Evolutionary conservation across 495 filamentous ascomycete genomes (phyloP), one percentile per base, ranked within the genome.

Genomic region (Tuber calosporum): DNA sequence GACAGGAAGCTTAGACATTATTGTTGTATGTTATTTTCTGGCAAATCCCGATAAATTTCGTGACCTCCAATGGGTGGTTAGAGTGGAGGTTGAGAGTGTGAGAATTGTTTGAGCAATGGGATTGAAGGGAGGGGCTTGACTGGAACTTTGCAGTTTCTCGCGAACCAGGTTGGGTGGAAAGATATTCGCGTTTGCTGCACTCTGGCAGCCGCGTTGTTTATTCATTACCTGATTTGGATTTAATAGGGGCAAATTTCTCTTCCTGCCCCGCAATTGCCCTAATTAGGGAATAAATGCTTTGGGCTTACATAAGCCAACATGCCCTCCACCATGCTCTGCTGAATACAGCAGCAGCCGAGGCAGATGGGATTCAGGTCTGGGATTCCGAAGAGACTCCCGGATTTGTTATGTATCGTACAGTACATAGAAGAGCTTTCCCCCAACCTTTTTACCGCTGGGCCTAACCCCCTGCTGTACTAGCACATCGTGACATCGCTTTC

Each of bases 1-100:
- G 43, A 74, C 74, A 15, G 80, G 80, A 41, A 82, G 80, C 71
- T 74, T 72, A 20, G 77, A 72, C 77, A 79, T 79, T 17, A 22
- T 39, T 71, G 72, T 36, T 34, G 66, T 48, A n/a, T 66, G 19
- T 22, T 68, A 40, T 53, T 53, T 19, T 13, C 11, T 9, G 8
- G 36, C 39, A 8, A 19, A 30, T 11, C 7, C 6, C 22, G 67
- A n/a, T 69, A 39, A 69, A 42, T 42, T 69, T 17, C 11, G 26
- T 34, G 30, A 69, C n/a, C 67, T 39, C 67, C 67, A 69, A 39
- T 69, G 67, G 67, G 45, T 69, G 19, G 30, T n/a, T 39, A 69
- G 30, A 41, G 34, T n/a, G 34, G 37, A 13, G 53, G 53, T 6
- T 62, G 53, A 34, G 53, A 34, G 5, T n/a, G 19, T 9, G 36